phyloP scores from a whole-genome alignment of 768 basidiomycete species.

The Xerocomellus amylosporus region DNA sequence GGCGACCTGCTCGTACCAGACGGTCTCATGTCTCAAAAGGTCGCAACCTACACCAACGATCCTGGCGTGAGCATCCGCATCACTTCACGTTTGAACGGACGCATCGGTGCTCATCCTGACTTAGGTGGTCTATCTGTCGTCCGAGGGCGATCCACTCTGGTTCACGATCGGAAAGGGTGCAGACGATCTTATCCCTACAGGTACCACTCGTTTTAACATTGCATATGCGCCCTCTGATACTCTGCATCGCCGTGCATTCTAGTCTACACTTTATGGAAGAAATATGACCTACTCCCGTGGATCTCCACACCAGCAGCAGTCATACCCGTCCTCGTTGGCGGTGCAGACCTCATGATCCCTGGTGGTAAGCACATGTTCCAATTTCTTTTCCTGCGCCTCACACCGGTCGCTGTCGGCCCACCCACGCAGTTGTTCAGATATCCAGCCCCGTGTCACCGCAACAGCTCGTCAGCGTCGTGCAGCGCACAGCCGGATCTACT shows the following conservation, averaged over 20 bases:
- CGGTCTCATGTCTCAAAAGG: slow-evolving; percentile 64
- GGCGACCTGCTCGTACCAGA: slow-evolving; percentile 74
- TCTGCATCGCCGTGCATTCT: background rate
- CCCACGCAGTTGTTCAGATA: slow-evolving; percentile 52
- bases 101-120: slow-evolving; percentile 3
- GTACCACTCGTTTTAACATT: slow-evolving; percentile 22
- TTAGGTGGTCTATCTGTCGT: slow-evolving; percentile 66
- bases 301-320: slow-evolving; percentile 71
- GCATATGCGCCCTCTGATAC: background rate
- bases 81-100: background rate
- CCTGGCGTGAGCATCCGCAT: slow-evolving; percentile 48
- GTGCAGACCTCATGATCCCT: slow-evolving; percentile 89
- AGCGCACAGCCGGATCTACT: slow-evolving; percentile 38
- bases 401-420: background rate
- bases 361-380: slow-evolving; percentile 53
- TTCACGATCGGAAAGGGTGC: slow-evolving; percentile 68
- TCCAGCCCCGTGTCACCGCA: slow-evolving; percentile 40
- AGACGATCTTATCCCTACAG: slow-evolving; percentile 71
- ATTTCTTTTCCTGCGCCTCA: background rate
- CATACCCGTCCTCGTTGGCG: slow-evolving; percentile 65
- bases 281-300: slow-evolving; percentile 61
- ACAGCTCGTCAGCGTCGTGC: slow-evolving; percentile 63
- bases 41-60: slow-evolving; percentile 61
- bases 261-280: slow-evolving; percentile 82
- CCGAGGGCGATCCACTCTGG: slow-evolving; percentile 75